Conservation (phyloP, 2,329 filamentous ascomycete genomes). For the Cadophora malorum region DNA sequence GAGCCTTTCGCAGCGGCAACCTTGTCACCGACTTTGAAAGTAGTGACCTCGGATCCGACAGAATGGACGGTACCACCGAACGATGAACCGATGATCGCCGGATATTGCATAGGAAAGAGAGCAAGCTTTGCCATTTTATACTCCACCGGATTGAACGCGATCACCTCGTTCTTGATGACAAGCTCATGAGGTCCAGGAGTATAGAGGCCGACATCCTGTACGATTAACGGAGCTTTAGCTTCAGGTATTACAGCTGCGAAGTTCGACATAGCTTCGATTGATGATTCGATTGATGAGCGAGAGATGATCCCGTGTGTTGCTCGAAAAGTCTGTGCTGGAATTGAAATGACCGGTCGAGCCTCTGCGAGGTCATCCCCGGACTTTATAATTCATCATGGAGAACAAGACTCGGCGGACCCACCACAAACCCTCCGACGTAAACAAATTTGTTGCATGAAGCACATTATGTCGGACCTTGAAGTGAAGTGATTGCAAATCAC, state of each 20-base stretch:
- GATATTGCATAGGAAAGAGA: conserved; percentile 38
- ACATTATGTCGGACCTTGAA: neutral
- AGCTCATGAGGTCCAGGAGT: conserved; percentile 40
- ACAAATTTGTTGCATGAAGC: neutral
- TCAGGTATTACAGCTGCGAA: conserved; percentile 32
- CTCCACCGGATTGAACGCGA: conserved; percentile 49
- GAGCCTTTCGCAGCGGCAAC: conserved; percentile 33
- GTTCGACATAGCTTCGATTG: conserved; percentile 38
- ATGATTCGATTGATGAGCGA: neutral
- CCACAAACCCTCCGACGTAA: neutral
- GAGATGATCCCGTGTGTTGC: neutral
- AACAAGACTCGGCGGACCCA: neutral
- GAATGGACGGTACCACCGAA: conserved; percentile 44
- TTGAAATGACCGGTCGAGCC: neutral
- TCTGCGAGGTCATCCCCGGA: neutral
- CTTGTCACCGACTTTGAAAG: conserved; percentile 42
- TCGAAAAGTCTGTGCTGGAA: neutral
- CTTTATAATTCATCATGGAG: neutral
- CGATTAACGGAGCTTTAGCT: conserved; percentile 44
- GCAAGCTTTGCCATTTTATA: conserved; percentile 41
- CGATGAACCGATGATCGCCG: conserved; percentile 42
- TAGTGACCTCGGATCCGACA: conserved; percentile 40
- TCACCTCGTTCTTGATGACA: conserved; percentile 43
- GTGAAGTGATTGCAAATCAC: neutral
- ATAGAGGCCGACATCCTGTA: conserved; percentile 47